Evolutionary conservation across 768 basidiomycete genomes (phyloP).

Genomic region (Paxillus rubicundulus): DNA sequence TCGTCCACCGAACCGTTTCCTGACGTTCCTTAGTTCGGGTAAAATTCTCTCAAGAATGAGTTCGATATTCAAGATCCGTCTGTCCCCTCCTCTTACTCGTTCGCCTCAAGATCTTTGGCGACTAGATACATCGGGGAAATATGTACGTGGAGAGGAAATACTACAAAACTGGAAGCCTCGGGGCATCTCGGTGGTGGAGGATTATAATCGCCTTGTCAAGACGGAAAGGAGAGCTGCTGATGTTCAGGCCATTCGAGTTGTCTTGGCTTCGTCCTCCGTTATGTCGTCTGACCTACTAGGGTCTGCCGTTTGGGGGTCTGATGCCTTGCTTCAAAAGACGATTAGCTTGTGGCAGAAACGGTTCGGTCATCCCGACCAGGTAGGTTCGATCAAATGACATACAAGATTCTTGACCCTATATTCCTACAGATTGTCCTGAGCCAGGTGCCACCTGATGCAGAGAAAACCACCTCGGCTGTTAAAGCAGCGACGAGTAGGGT

Average conservation of each 20-base stretch:
- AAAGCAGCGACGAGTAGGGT: slow-evolving; percentile 33
- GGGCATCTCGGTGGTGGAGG: slow-evolving; percentile 85
- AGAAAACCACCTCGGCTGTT: slow-evolving; percentile 24
- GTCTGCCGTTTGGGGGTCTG: slow-evolving; percentile 59
- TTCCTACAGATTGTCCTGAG: slow-evolving; percentile 67
- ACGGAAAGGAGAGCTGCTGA: slow-evolving; percentile 80
- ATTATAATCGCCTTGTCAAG: slow-evolving; percentile 69
- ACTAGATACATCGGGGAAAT: slow-evolving; percentile 91
- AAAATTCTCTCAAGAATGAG: slow-evolving; percentile 78
- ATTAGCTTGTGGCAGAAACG: slow-evolving; percentile 82
- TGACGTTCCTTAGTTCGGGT: slow-evolving; percentile 72
- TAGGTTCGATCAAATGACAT: slow-evolving; percentile 33
- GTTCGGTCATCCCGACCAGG: slow-evolving; percentile 75
- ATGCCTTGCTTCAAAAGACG: slow-evolving; percentile 61
- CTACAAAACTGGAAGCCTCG: slow-evolving; percentile 84
- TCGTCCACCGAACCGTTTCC: slow-evolving; percentile 73
- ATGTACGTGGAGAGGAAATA: slow-evolving; percentile 88
- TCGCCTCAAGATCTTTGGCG: slow-evolving; percentile 91
- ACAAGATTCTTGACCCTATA: slow-evolving; percentile 11
- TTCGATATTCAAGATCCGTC: slow-evolving; percentile 76
- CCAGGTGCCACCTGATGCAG: slow-evolving; percentile 63
- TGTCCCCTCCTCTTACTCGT: slow-evolving; percentile 82
- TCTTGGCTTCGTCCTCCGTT: slow-evolving; percentile 55
- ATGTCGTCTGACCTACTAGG: slow-evolving; percentile 48
- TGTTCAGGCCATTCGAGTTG: slow-evolving; percentile 82